phyloP scores from a whole-genome alignment of 2,329 filamentous ascomycete species.

The Eutypella sp. region DNA sequence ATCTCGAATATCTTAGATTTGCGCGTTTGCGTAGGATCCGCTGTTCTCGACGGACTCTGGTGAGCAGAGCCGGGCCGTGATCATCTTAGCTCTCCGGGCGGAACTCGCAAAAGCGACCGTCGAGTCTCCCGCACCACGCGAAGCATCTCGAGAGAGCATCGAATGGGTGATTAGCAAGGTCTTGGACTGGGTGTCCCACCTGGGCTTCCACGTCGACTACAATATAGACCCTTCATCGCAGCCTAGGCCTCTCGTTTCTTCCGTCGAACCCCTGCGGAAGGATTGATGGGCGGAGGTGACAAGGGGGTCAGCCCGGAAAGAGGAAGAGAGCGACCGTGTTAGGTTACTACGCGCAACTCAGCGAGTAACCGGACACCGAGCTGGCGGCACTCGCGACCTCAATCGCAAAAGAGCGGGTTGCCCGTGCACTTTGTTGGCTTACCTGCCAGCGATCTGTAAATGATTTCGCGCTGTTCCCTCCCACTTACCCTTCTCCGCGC shows the following conservation, averaged over 20 bases:
- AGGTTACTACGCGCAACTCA: conserved; percentile 65
- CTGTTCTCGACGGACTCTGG: conserved; percentile 53
- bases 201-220: conserved; percentile 72
- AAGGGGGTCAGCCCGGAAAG: conserved; percentile 29
- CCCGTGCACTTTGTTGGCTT: conserved; percentile 64
- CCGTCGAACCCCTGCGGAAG: conserved; percentile 44
- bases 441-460: conserved; percentile 67
- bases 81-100: conserved; percentile 28
- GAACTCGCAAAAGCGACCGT: conserved; percentile 36
- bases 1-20: conserved; percentile 60
- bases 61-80: conserved; percentile 44
- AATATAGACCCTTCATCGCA: conserved; percentile 43
- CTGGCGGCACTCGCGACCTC: conserved; percentile 43
- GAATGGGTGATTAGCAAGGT: conserved; percentile 57
- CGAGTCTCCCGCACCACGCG: conserved; percentile 61
- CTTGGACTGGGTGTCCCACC: conserved; percentile 44
- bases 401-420: conserved; percentile 42
- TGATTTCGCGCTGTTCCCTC: too few species aligned
- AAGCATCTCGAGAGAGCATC: conserved; percentile 51
- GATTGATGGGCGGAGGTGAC: conserved; percentile 41
- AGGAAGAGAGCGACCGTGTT: conserved; percentile 55
- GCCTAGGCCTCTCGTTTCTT: conserved; percentile 44
- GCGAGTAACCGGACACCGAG: conserved; percentile 45
- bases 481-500: too few species aligned
- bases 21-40: conserved; percentile 66